A percentile compares a stretch with the other conserved stretches of the same genome.
Evolutionary conservation across 768 basidiomycete genomes (phyloP).

Genomic region (Lyophyllum semitale): DNA sequence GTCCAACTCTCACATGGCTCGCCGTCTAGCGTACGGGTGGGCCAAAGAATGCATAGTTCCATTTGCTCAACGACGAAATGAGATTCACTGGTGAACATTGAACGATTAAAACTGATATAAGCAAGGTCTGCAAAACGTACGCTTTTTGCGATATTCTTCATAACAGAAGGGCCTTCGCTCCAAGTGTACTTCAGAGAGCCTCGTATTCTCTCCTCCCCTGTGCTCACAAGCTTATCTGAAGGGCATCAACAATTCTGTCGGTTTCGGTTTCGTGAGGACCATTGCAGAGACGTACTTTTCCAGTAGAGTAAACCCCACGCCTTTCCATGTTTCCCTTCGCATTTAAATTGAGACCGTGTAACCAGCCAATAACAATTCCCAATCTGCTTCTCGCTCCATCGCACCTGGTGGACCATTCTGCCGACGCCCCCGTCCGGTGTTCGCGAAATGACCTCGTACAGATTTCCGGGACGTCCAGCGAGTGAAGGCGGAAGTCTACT

Average conservation of each 20-base stretch:
- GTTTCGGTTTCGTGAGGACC: constrained; percentile 2
- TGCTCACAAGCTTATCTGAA: constrained; percentile 63
- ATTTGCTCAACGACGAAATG: too few species aligned
- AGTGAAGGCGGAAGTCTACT: constrained; percentile 61
- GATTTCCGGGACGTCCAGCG: constrained; percentile 54
- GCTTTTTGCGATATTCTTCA: constrained; percentile 9
- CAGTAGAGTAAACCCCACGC: constrained; percentile 82
- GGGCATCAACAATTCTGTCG: constrained; percentile 1
- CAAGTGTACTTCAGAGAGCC: constrained; percentile 79
- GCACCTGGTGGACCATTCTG: constrained; percentile 65
- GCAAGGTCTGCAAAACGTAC: constrained; percentile 1
- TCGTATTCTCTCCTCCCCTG: constrained; percentile 60
- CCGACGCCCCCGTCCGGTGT: constrained; percentile 70
- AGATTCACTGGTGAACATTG: not conserved
- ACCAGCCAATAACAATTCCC: constrained; percentile 73
- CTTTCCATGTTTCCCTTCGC: constrained; percentile 74
- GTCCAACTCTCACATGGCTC: too few species aligned
- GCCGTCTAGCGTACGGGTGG: too few species aligned
- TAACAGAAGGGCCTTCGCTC: constrained; percentile 56
- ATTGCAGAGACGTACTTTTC: constrained; percentile 58
- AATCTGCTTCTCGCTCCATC: constrained; percentile 75
- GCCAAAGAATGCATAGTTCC: too few species aligned
- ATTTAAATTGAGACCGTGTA: constrained; percentile 71
- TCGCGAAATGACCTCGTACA: constrained; percentile 74
- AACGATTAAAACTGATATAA: not conserved